Evolutionary conservation across 1,284 basidiomycete genomes (phyloP), one percentile per base, ranked within the genome.

Genomic region (Tylopilus sp.): DNA sequence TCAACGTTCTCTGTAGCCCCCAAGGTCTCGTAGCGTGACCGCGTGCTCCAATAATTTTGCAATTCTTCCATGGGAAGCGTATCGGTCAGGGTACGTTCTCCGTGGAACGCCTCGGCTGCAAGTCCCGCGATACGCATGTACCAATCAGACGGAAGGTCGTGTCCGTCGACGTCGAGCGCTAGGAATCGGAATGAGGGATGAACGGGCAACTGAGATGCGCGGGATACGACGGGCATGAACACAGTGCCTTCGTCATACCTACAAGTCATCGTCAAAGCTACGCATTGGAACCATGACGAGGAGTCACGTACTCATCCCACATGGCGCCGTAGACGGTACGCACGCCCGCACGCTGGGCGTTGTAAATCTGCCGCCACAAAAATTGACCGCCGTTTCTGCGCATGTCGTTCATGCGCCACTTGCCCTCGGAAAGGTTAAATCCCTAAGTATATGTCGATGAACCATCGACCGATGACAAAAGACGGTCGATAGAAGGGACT

Each of bases 231-330:
- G 5, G 87, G 87, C 70, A 90, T 74, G 57, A 85, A 79, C 3
- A 81, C 85, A 0, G 86, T 89, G 28, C 87, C 87, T 69, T 88
- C 85, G 57, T 89, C 86, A 55, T 89, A 89, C 62, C 84, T 86
- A 55, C 6, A 48, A 6, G 24, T 36, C 44, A 40, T 37, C 36
- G 15, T 49, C 36, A 44, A 39, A 52, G 50, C 36, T 36, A 8
- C 14, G 7, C 2, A 4, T n/a, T 7, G 21, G 15, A 24, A 31
- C 29, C 17, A 34, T 43, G 18, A 46, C 17, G 4, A 37, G 0
- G 15, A 38, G 11, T 46, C 14, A 77, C 83, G 63, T 53, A 87
- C 83, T 88, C 86, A 58, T 90, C 88, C 85, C 86, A 89, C 86
- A 88, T 89, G 8, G 85, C 86, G 20, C 83, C 83, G 56, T 88